Evolutionary conservation across 208 protist genomes (phyloP).

Genomic region (Trypanosoma caninum): DNA sequence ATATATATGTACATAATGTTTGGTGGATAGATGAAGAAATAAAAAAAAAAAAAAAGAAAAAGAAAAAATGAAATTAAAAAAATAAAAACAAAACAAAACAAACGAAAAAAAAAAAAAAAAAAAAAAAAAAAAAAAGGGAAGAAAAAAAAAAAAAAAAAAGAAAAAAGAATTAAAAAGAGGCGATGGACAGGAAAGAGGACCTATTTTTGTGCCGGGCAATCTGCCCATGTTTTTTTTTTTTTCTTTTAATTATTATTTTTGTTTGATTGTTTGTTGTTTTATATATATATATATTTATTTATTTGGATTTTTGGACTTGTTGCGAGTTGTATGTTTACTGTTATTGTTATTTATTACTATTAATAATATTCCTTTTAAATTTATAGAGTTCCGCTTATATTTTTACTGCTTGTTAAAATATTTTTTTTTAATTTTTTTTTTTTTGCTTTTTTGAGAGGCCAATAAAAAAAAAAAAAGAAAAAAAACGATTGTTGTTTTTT

Average conservation of each 20-base stretch:
- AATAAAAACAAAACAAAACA: too few relatives aligned
- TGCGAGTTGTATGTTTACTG: too few relatives aligned
- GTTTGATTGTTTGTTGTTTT: too few relatives aligned
- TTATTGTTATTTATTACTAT: too few relatives aligned
- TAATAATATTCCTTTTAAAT: too few relatives aligned
- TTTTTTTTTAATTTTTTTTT: conserved; percentile 1
- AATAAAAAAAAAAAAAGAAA: background rate
- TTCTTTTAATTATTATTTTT: conserved; percentile 1
- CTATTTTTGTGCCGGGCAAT: too few relatives aligned
- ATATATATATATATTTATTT: too few relatives aligned
- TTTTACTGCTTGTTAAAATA: too few relatives aligned
- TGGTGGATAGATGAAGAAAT: background rate
- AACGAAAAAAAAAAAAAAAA: conserved; percentile 9
- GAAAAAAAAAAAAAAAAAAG: background rate
- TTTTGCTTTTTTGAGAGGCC: background rate
- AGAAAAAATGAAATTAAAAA: too few relatives aligned
- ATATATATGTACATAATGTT: background rate
- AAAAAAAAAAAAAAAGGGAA: background rate
- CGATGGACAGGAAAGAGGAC: background rate
- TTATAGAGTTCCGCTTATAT: too few relatives aligned
- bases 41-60: background rate
- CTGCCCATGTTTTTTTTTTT: conserved; percentile 2
- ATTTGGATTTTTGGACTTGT: too few relatives aligned
- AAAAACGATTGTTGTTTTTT: background rate
- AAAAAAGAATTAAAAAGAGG: background rate